These are phyloP conservation scores for Linaria vulgaris DNA, from an alignment of 257 asterid species.

Conservation along the genomic window DNA sequence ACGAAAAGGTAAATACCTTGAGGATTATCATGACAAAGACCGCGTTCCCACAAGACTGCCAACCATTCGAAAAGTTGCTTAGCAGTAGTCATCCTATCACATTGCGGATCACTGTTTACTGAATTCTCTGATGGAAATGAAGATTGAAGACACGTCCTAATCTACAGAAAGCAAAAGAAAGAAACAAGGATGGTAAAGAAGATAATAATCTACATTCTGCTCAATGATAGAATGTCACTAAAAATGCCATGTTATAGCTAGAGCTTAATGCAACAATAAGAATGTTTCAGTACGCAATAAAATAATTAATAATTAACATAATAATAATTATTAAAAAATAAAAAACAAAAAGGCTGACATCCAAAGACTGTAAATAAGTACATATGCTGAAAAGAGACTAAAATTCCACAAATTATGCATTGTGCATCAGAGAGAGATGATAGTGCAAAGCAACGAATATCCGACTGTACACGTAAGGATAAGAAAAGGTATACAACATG, in stretches of 20 bases:
- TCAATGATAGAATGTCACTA: slow-evolving; percentile 16
- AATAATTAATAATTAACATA: too few species aligned
- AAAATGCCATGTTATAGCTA: slow-evolving; percentile 12
- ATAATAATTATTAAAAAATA: too few species aligned
- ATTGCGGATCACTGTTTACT: slow-evolving; percentile 35
- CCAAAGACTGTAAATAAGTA: too few species aligned
- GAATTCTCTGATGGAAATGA: slow-evolving; percentile 41
- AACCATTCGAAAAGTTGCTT: slow-evolving; percentile 73
- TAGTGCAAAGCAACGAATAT: too few species aligned
- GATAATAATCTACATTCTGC: slow-evolving; percentile 16
- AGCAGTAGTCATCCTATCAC: slow-evolving; percentile 53
- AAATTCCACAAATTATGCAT: too few species aligned
- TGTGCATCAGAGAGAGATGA: too few species aligned
- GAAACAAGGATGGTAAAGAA: slow-evolving; percentile 22
- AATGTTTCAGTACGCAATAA: too few species aligned
- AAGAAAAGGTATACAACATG: neutral
- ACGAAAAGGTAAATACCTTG: slow-evolving; percentile 49
- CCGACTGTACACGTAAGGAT: neutral
- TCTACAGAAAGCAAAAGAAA: slow-evolving; percentile 43
- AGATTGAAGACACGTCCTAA: slow-evolving; percentile 67
- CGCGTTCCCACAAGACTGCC: slow-evolving; percentile 88
- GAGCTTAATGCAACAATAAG: too few species aligned
- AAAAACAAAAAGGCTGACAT: too few species aligned
- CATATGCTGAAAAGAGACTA: too few species aligned
- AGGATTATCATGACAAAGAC: slow-evolving; percentile 91